A percentile compares a stretch with the other conserved stretches of the same genome.
These are phyloP conservation scores for Calocera cornea DNA, from an alignment of 768 basidiomycete species.

Conservation along the genomic window DNA sequence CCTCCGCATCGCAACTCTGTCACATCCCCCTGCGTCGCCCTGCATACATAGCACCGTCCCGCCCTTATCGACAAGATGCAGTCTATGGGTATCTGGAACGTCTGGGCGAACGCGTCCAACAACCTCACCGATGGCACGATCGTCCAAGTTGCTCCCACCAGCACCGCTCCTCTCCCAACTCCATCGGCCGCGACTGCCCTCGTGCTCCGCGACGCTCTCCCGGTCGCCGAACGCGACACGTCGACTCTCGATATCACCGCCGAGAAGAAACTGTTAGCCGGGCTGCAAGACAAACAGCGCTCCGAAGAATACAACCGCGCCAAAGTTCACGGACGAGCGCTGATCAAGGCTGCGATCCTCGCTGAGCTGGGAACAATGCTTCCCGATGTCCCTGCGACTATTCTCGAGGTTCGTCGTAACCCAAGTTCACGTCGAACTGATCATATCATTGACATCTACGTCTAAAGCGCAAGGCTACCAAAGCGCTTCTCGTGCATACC, in stretches of 20 bases:
- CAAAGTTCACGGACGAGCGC: neutral
- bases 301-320: neutral
- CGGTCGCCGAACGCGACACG: neutral
- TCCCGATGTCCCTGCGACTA: neutral
- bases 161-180: too few species aligned
- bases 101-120: too few species aligned
- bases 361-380: neutral
- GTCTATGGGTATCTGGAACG: too few species aligned
- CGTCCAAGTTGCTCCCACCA: too few species aligned
- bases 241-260: neutral
- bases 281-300: neutral
- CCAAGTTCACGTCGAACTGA: too few species aligned
- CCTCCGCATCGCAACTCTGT: too few species aligned
- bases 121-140: too few species aligned
- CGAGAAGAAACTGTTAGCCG: neutral
- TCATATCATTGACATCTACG: too few species aligned
- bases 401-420: neutral
- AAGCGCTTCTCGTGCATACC: neutral
- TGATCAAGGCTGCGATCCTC: neutral
- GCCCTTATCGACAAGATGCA: too few species aligned
- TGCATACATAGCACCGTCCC: too few species aligned
- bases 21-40: too few species aligned
- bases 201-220: neutral
- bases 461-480: neutral
- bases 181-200: too few species aligned